phyloP scores from a whole-genome alignment of 345 rosid genomes.

The rapeseed (Brassica napus) region Da-Ae NC_063443.1:12480001-12480500 shows the following conservation, averaged over 20 bases:
- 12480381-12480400: slow-evolving; percentile 17
- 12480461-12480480: slow-evolving; percentile 25
- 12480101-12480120: background rate
- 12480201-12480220: background rate
- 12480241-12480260: background rate
- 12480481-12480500: slow-evolving; percentile 37
- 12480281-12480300: slow-evolving; percentile 2
- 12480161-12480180: slow-evolving; percentile 32
- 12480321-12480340: slow-evolving; percentile 35
- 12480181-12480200: slow-evolving; percentile 31
- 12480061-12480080: background rate
- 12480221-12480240: background rate
- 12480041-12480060: background rate
- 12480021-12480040: background rate
- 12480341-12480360: slow-evolving; percentile 35
- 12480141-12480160: slow-evolving; percentile 39
- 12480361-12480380: slow-evolving; percentile 17
- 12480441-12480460: slow-evolving; percentile 24
- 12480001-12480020: background rate
- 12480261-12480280: background rate
- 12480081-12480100: background rate
- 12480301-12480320: slow-evolving; percentile 1
- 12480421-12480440: background rate
- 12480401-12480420: slow-evolving; percentile 24
- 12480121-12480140: background rate